Base-by-base conservation (phyloP, 2,329 filamentous ascomycete species). In the Hypoxylon sp. region DNA sequence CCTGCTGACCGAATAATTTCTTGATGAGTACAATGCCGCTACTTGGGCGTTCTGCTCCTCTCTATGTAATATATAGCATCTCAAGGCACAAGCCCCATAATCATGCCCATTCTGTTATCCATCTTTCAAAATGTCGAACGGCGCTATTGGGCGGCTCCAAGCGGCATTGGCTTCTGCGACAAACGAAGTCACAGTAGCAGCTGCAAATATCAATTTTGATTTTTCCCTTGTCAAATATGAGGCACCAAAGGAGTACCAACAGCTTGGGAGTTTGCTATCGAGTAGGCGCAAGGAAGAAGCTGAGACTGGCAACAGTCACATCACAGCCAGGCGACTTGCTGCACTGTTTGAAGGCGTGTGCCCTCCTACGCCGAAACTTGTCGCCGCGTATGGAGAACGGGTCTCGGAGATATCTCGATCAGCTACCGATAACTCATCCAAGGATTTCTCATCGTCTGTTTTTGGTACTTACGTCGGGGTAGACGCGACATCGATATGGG, bases 181-280 rank as follows among this genome's bases (percentile, higher is more conserved):
- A n/a, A 52, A 56, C 19, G 55, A 55, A 15, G 25, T 47, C 2
- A 55, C 45, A 1, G 46, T 54, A 6, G 55, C 51, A 9, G 41
- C 41, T 1, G 51, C 51, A 7, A 55, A 55, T 35, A 13, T 75
- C 50, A 76, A 78, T 44, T 69, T 76, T 47, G 73, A 78, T 42
- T 77, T 78, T 48, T 64, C 71, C 0, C 50, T 78, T 0, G 45
- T 73, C 27, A 76, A 75, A 48, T 41, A 67, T 2, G 70, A 76
- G 43, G 71, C 74, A 0, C 74, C 75, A 0, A 40, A 38, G 7
- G 74, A 76, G 47, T 75, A 66, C 27, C 54, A 61, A 12, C 59
- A 31, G 0, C 19, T 78, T 0, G 72, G 71, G 0, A 29, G 43
- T 0, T 26, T 48, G 0, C 48, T 78, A 0, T 70, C 73, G 0